These are phyloP conservation scores for Torulaspora maleeae DNA, from an alignment of 805 yeast species.

Conservation along the genomic window DNA sequence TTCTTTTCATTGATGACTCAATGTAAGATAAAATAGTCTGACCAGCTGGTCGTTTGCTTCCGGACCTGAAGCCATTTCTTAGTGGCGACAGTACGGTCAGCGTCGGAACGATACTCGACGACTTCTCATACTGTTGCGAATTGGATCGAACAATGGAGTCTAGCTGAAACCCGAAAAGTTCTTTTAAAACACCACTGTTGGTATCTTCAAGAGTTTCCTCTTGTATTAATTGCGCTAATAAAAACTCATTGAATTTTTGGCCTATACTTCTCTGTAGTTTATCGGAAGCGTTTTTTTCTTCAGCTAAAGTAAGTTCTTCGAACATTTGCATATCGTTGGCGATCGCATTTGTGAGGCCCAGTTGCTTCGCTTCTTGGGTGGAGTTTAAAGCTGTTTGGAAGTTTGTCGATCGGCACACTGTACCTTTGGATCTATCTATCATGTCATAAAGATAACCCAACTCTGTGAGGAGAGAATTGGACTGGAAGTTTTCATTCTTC, in stretches of 20 bases:
- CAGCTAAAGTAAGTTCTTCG: constrained; percentile 3
- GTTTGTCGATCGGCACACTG: constrained; percentile 76
- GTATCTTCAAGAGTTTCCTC: constrained; percentile 28
- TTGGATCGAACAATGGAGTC: constrained; percentile 23
- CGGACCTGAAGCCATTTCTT: constrained; percentile 26
- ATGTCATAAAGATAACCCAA: constrained; percentile 87
- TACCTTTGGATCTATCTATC: constrained; percentile 76
- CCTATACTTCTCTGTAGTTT: constrained; percentile 16
- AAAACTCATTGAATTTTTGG: constrained; percentile 30
- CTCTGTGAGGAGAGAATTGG: constrained; percentile 61
- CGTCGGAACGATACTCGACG: constrained; percentile 21
- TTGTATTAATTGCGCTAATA: constrained; percentile 22
- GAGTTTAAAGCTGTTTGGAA: constrained; percentile 54
- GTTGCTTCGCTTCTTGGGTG: constrained; percentile 43
- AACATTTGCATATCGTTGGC: constrained; percentile 3
- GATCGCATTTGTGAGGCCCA: constrained; percentile 48
- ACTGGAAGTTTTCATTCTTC: constrained; percentile 47
- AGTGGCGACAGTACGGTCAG: constrained; percentile 29
- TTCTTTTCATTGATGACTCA: constrained; percentile 56
- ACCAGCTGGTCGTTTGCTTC: constrained; percentile 33
- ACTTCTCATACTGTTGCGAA: constrained; percentile 25
- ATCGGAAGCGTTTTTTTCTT: constrained; percentile 20
- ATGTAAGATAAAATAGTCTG: constrained; percentile 51
- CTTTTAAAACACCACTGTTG: constrained; percentile 26
- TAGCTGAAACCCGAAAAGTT: constrained; percentile 32